Conservation (phyloP, 768 basidiomycete genomes). For the Chalciporus sphaerocephalus region DNA sequence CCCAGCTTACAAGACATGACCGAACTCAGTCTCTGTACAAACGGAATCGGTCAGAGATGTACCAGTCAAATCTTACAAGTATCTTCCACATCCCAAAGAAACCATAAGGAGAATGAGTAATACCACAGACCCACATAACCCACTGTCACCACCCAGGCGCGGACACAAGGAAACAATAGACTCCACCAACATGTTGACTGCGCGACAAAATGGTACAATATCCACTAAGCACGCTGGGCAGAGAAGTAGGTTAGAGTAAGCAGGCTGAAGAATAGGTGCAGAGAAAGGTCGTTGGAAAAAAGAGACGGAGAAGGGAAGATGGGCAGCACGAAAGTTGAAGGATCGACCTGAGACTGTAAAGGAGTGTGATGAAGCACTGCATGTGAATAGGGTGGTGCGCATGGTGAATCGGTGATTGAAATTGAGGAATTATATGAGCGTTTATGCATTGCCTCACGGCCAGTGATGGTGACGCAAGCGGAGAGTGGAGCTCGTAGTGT, state of each 20-base stretch:
- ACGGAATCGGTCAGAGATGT: not conserved
- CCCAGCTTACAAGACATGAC: not conserved
- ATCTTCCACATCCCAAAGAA: not conserved
- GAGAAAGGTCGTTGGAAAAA: not conserved
- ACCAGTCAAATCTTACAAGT: not conserved
- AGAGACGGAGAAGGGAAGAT: not conserved
- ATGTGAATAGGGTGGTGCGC: not conserved
- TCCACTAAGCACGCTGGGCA: constrained; percentile 12
- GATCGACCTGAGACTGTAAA: constrained; percentile 1
- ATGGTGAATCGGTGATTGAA: constrained; percentile 4
- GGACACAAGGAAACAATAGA: not conserved
- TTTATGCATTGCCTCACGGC: not conserved
- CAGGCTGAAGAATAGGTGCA: not conserved
- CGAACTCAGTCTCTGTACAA: not conserved
- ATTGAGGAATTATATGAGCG: not conserved
- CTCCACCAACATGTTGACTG: not conserved
- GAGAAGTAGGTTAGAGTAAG: constrained; percentile 7
- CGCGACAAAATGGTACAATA: constrained; percentile 7
- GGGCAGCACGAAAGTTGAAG: not conserved
- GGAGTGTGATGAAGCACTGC: not conserved
- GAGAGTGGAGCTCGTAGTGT: not conserved
- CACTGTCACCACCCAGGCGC: not conserved
- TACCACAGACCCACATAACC: not conserved
- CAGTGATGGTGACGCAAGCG: not conserved
- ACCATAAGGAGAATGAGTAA: not conserved